Percentiles rank a stretch among this genome's conserved stretches.
phyloP scores from a whole-genome alignment of 2,329 filamentous ascomycete genomes.

The Geoglossum cookeanum region DNA sequence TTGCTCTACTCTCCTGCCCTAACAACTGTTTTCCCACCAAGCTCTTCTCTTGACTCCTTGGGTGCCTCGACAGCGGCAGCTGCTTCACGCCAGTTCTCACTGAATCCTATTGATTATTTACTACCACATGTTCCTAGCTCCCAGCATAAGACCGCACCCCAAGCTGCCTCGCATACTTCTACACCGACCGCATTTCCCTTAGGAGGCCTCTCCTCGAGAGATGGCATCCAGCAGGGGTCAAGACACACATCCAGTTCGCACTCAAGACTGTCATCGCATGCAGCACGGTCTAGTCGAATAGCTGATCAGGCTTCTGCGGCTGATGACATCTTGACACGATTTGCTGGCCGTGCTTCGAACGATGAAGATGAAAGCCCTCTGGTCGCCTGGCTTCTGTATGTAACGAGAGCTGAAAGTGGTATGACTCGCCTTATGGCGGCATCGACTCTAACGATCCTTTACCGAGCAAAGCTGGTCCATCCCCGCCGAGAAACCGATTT shows the following conservation, averaged over 20 bases:
- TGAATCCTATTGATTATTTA: constrained; percentile 43
- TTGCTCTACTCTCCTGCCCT: constrained; percentile 50
- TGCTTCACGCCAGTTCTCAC: neutral
- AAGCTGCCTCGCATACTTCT: constrained; percentile 13
- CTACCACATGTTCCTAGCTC: constrained; percentile 36
- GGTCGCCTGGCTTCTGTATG: constrained; percentile 51
- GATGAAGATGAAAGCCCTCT: constrained; percentile 52
- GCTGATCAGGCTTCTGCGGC: neutral
- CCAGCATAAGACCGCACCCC: constrained; percentile 18
- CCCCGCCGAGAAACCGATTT: constrained; percentile 45
- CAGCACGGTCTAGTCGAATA: neutral
- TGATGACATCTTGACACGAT: neutral
- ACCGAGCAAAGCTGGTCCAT: constrained; percentile 45
- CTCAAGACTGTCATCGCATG: neutral
- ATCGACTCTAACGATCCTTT: constrained; percentile 48
- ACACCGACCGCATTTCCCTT: constrained; percentile 35
- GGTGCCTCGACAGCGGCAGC: neutral
- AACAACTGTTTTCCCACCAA: constrained; percentile 44
- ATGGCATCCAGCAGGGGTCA: neutral
- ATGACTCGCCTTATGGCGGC: constrained; percentile 48
- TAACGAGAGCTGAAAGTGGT: constrained; percentile 37
- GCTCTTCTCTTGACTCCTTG: neutral
- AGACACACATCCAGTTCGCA: neutral
- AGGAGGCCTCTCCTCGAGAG: constrained; percentile 7
- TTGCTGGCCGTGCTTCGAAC: constrained; percentile 2